Base-by-base conservation (phyloP, 352 stramenopile species). In the Pythium aphanidermatum region DNA sequence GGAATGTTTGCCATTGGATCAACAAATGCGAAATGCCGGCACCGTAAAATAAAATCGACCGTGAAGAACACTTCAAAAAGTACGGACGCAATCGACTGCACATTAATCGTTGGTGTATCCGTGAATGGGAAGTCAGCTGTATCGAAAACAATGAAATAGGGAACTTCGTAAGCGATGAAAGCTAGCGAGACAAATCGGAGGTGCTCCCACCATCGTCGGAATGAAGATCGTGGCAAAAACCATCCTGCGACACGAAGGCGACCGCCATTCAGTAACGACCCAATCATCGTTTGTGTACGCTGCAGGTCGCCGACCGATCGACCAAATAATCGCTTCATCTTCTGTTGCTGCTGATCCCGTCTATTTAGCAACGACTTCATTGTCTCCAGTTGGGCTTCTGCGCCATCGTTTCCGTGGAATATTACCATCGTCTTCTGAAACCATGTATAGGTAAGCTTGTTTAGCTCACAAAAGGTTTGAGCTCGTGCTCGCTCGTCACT, bases 271-370 rank as follows among this genome's bases (percentile, higher is more conserved):
- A 29, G 25, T 2, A 25, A 6, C 5, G 16, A 30, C 0, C 31
- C 54, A n/a, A 9, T 39, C 35, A 3, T 40, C 17, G 26, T 39
- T 37, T 3, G 25, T 5, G 5, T 39, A 28, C 7, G 11, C 16
- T 31, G 30, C 50, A 65, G 27, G 42, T 50, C 39, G 2, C 65
- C 55, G 0, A 55, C 47, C 1, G 63, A 65, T 30, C 69, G 73
- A 0, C 75, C 75, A 5, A 91, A 63, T 51, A 91, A 67, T 12
- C 65, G 63, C 46, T 91, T 86, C 67, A 84, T 87, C 54, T 91
- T 91, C 37, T 86, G 75, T 37, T 85, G 61, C 29, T 91, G 78
- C 26, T 86, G 71, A 25, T 91, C 75, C 0, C 57, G 63, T 3
- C 70, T 56, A 14, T 46, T 67, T 6, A 77, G 62, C 48, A 79